Conservation (phyloP, 345 rosid species). For the Lumnitzera racemosa region DNA sequence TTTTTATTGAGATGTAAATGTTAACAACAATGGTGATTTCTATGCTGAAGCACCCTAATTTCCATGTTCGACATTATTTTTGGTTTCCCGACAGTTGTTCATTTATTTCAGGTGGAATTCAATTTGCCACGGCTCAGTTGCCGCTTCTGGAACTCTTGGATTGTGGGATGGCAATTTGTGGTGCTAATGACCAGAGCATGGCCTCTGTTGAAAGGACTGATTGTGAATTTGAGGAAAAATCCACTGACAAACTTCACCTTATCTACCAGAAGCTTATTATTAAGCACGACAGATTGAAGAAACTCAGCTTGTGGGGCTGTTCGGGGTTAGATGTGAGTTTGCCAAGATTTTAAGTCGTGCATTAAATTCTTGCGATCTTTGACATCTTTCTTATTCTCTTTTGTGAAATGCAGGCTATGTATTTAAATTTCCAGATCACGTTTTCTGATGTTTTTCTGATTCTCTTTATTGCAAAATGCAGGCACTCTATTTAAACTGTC, state of each 20-base stretch:
- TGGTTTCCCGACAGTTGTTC: not conserved
- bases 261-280: constrained; percentile 83
- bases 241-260: constrained; percentile 43
- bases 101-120: constrained; percentile 73
- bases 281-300: constrained; percentile 69
- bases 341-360: not conserved
- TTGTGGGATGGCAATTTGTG: constrained; percentile 93
- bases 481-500: constrained; percentile 85
- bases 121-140: constrained; percentile 90
- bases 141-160: constrained; percentile 97
- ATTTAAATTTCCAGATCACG: constrained; percentile 57
- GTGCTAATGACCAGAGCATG: constrained; percentile 36
- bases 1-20: not conserved
- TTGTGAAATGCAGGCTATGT: constrained; percentile 65
- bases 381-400: constrained; percentile 7
- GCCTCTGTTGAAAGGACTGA: constrained; percentile 27
- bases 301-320: constrained; percentile 98
- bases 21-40: not conserved
- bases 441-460: constrained; percentile 6
- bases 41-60: not conserved
- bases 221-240: constrained; percentile 30
- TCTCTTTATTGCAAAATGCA: constrained; percentile 31
- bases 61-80: not conserved
- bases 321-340: constrained; percentile 85
- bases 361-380: not conserved